Evolutionary conservation across 2,329 filamentous ascomycete species (phyloP), one percentile per base, ranked within the genome.

Genomic region (Huntiella bhutanensis): DNA sequence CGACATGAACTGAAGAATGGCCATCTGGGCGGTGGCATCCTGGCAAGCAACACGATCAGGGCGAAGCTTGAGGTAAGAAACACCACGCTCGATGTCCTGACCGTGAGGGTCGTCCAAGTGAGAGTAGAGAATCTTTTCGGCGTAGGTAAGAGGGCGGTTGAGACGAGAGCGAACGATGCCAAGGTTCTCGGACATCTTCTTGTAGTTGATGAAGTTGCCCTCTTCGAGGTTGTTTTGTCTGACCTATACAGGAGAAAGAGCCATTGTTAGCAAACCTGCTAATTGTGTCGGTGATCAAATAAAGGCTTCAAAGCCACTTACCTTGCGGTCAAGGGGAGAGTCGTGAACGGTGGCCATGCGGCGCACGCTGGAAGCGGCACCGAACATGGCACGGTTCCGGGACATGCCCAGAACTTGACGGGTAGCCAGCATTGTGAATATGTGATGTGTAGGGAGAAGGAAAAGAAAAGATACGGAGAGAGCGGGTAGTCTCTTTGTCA

Each of bases 1-100:
- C 47, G 85, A 94, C 87, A 98, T 98, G 76, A 98, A 98, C 71
- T 98, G 91, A 50, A 98, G 75, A 56, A 98, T 94, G 54, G 91
- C 91, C 91, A 98, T 98, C 75, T 98, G 91, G 53, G 91, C 91
- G 51, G 91, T 96, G 62, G 91, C 91, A 75, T 98, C 91, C 73
- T 98, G 91, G 74, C 91, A 96, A 64, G 91, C 91, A 59, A 98
- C 91, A 65, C 91, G 84, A 63, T 98, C 91, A 49, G 91, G 91
- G 55, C 91, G 83, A 56, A 98, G 79, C 72, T 88, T 95, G 55
- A 98, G 77, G 69, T 98, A 96, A 51, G 87, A 95, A 58, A 76
- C 77, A 60, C 91, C 91, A 63, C 91, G 85, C 77, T 95, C 78
- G 58, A 98, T 93, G 43, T 96, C 88, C 66, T 96, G 88, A 56